These are phyloP conservation scores for Prunus fruticosa DNA, from an alignment of 306 rosid genomes.

Conservation along the genomic window DNA sequence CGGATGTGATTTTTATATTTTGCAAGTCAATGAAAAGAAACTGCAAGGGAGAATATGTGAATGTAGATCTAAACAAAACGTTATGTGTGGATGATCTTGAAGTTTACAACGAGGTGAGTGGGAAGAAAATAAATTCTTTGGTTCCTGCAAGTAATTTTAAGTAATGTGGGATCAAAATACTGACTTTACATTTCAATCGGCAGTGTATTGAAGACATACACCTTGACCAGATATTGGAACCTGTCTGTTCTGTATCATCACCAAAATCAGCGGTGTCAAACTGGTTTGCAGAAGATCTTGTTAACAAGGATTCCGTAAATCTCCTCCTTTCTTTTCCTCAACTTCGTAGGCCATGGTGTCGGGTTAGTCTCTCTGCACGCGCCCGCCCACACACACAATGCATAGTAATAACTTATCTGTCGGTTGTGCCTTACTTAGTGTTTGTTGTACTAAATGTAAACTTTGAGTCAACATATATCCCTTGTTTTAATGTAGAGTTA, in stretches of 20 bases:
- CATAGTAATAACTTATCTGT: no score
- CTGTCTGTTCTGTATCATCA: background rate
- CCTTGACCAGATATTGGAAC: background rate
- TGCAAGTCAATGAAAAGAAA: no score
- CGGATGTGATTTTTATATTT: no score
- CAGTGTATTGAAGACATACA: constrained; percentile 1
- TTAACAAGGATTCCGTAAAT: background rate
- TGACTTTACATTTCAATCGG: background rate
- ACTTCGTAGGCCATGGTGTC: constrained; percentile 10
- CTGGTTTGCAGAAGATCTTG: background rate
- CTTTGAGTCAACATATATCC: background rate
- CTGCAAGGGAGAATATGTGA: background rate
- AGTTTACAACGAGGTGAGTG: background rate
- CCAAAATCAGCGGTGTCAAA: background rate
- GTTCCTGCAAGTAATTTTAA: background rate
- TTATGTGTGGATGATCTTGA: background rate
- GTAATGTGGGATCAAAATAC: background rate
- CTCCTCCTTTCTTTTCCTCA: background rate
- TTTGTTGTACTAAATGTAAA: no score
- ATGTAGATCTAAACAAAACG: constrained; percentile 2
- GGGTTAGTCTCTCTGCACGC: background rate
- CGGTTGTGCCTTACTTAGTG: no score
- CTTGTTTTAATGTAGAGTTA: background rate
- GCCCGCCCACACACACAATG: background rate
- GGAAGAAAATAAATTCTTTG: background rate